Evolutionary conservation across 1,284 basidiomycete genomes (phyloP).

Genomic region (Lentinula novae-zelandiae): DNA sequence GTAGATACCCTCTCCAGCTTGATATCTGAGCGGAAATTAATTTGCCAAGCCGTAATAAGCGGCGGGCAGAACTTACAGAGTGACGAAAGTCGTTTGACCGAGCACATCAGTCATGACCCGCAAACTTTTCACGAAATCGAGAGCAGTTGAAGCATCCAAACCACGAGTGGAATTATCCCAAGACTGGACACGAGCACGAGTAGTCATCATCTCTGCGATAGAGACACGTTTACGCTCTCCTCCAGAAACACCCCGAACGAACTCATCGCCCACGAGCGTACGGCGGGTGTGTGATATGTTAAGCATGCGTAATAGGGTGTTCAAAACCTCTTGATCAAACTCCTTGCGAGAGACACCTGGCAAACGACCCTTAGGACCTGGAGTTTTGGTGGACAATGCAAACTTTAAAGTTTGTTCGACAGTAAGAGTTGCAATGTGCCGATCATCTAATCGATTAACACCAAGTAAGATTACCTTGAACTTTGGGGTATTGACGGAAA

Average conservation of each 20-base stretch:
- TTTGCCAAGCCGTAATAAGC: neutral
- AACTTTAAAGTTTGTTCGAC: conserved; percentile 71
- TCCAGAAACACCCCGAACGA: conserved; percentile 82
- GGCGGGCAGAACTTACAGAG: conserved; percentile 45
- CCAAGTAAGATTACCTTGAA: neutral
- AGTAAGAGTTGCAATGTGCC: conserved; percentile 75
- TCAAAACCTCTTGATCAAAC: conserved; percentile 53
- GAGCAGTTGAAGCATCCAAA: conserved; percentile 82
- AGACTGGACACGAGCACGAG: conserved; percentile 71
- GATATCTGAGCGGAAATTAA: conserved; percentile 47
- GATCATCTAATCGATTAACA: conserved; percentile 48
- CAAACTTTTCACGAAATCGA: conserved; percentile 74
- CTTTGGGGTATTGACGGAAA: neutral
- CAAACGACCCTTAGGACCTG: conserved; percentile 68
- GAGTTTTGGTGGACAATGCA: conserved; percentile 66
- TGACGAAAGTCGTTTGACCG: conserved; percentile 74
- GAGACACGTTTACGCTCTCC: conserved; percentile 87
- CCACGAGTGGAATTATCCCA: conserved; percentile 87
- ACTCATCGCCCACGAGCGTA: conserved; percentile 82
- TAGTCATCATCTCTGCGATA: conserved; percentile 84
- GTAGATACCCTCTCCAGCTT: conserved; percentile 77
- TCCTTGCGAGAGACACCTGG: conserved; percentile 59
- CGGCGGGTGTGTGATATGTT: conserved; percentile 74
- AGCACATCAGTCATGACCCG: conserved; percentile 77
- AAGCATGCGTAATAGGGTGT: conserved; percentile 71